phyloP scores from a whole-genome alignment of 805 yeast genomes.

The Wickerhamiella allomyrinae region DNA sequence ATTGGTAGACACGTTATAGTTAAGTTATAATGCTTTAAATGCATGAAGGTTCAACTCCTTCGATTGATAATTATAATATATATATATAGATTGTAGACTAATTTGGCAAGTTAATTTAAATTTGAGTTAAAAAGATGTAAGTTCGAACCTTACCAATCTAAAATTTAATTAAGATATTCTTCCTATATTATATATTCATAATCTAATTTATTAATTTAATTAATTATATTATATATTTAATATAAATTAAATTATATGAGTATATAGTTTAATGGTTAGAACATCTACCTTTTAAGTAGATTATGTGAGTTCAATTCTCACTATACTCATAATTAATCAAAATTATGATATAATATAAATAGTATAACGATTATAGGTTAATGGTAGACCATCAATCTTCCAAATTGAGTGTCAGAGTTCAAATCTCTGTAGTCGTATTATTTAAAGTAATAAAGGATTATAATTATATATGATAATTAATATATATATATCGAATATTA shows the following conservation, averaged over 20 bases:
- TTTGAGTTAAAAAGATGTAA: constrained; percentile 4
- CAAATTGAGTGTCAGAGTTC: constrained; percentile 7
- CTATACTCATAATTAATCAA: constrained; percentile 3
- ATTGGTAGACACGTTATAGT: constrained; percentile 10
- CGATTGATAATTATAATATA: constrained; percentile 1
- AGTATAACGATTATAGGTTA: constrained; percentile 5
- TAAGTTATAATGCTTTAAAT: constrained; percentile 7
- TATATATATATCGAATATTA: background rate
- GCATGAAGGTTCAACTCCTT: constrained; percentile 7
- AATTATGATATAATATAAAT: background rate
- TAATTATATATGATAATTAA: background rate
- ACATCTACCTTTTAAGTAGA: constrained; percentile 6
- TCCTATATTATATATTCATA: too few relatives aligned
- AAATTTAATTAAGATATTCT: background rate
- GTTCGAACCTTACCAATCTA: constrained; percentile 6
- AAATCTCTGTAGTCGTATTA: constrained; percentile 4
- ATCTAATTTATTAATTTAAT: too few relatives aligned
- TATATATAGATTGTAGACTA: constrained; percentile 3
- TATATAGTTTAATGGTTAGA: constrained; percentile 5
- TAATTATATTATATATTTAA: background rate
- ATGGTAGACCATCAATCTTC: constrained; percentile 8
- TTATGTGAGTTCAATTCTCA: constrained; percentile 11
- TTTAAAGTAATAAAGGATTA: background rate
- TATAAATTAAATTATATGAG: background rate
- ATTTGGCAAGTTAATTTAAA: constrained; percentile 3